These are phyloP conservation scores for Candida anutae DNA, from an alignment of 1,139 yeast genomes.

Conservation along the genomic window DNA sequence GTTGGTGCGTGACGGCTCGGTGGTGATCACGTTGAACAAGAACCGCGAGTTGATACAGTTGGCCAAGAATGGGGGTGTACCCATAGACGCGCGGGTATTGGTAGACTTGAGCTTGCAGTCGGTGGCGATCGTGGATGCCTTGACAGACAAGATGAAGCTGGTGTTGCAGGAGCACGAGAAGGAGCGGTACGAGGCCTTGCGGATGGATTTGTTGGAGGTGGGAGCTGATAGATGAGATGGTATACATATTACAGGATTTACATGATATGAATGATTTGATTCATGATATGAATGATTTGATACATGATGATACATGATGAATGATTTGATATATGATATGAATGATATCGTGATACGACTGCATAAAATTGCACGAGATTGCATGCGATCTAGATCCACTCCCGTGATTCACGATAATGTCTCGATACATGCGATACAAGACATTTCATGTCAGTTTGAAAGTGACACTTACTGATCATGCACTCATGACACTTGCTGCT, in stretches of 20 bases:
- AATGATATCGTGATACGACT: too few relatives aligned
- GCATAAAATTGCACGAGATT: too few relatives aligned
- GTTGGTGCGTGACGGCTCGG: slow-evolving; percentile 62
- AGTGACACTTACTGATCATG: too few relatives aligned
- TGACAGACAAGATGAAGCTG: slow-evolving; percentile 58
- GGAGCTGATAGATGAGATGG: slow-evolving; percentile 24
- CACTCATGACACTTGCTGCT: too few relatives aligned
- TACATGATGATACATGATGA: too few relatives aligned
- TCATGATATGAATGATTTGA: too few relatives aligned
- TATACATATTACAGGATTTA: neutral
- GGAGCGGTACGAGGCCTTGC: slow-evolving; percentile 20
- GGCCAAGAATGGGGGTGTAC: slow-evolving; percentile 84
- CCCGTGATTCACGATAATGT: too few relatives aligned
- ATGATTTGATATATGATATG: too few relatives aligned
- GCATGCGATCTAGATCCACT: too few relatives aligned
- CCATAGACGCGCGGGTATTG: slow-evolving; percentile 66
- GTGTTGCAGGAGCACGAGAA: slow-evolving; percentile 50
- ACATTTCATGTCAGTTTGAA: too few relatives aligned
- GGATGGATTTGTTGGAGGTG: slow-evolving; percentile 29
- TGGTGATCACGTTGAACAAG: slow-evolving; percentile 81
- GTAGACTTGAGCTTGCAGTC: slow-evolving; percentile 68
- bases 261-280: too few relatives aligned
- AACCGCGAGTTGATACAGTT: slow-evolving; percentile 88
- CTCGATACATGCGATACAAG: too few relatives aligned
- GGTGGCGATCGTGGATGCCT: slow-evolving; percentile 48